These are phyloP conservation scores for Bruguiera sexangula DNA, from an alignment of 345 rosid species.

Conservation along the genomic window DNA sequence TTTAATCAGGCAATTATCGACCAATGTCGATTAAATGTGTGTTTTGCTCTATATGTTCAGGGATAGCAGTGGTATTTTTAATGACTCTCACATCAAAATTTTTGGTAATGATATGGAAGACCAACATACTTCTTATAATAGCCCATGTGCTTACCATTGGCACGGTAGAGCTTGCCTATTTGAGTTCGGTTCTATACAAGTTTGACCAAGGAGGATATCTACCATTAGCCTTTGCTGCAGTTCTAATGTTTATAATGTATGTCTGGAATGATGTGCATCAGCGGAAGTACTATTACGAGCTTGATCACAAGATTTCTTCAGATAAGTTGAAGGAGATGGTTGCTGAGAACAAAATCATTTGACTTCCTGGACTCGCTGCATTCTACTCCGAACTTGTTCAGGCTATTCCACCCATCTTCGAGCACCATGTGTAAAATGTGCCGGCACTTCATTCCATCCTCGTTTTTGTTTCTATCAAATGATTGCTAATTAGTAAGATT, in stretches of 20 bases:
- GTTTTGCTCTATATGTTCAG: background rate
- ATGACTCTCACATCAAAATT: background rate
- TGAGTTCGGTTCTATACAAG: slow-evolving; percentile 12
- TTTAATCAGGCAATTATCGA: too few species aligned
- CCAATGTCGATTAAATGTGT: too few species aligned
- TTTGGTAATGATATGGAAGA: slow-evolving; percentile 6
- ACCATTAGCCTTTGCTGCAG: slow-evolving; percentile 6
- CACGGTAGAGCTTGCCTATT: slow-evolving; percentile 5
- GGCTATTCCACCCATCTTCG: slow-evolving; percentile 13
- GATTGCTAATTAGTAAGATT: slow-evolving; percentile 8
- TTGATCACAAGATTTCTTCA: background rate
- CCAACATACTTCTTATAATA: background rate
- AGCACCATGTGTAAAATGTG: slow-evolving; percentile 7
- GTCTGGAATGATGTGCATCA: background rate
- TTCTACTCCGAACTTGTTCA: slow-evolving; percentile 15
- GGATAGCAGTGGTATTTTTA: background rate
- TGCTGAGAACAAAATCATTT: background rate
- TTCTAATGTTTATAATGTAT: background rate
- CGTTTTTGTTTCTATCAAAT: slow-evolving; percentile 13
- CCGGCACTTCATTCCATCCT: slow-evolving; percentile 11
- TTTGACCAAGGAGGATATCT: slow-evolving; percentile 9
- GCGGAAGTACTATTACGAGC: background rate
- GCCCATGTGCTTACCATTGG: background rate
- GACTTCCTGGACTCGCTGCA: slow-evolving; percentile 12
- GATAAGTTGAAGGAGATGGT: background rate